Evolutionary conservation across 148 eudicot species (phyloP), one percentile per base, ranked within the genome.

Genomic region (Suaeda aralocaspica): DNA sequence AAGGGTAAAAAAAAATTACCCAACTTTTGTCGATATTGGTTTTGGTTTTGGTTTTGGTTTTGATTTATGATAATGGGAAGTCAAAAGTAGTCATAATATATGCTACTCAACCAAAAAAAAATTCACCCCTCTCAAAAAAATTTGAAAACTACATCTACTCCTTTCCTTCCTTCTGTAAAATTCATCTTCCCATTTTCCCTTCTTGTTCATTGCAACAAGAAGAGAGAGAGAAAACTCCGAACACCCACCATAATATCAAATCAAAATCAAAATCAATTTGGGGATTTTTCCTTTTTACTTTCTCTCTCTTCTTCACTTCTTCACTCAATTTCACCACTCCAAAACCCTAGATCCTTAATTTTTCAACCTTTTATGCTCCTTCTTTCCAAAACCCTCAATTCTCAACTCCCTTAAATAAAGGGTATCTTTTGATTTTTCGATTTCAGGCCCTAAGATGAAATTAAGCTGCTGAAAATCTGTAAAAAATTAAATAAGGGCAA

Each of bases 301-400:
- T 25, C 33, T 24, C 9, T 44, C 19, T n/a, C n/a, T 24, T 63
- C 29, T 44, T 39, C 64, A 60, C 64, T 60, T n/a, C 25, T 46
- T 1, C 2, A 33, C 64, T 31, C 15, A 60, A 60, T 3, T n/a
- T 18, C 25, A 60, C 64, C 19, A 31, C 45, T 19, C 34, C 64
- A 13, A 58, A 50, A 6, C 25, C 69, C 68, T 33, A 72, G 69
- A 72, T 72, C 60, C 13, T 62, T n/a, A 5, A 10, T 33, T 60
- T 60, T 60, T 52, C 19, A 29, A 19, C 45, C 4, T 30, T 7
- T 39, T 29, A 21, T 8, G 41, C 68, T 50, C 52, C 63, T 34
- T 18, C 21, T 39, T n/a, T 26, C 45, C 12, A 70, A 76, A 71
- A 72, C 79, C 75, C 64, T 18, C 11, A 14, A 34, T 63, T 61